Evolutionary conservation across 2,329 filamentous ascomycete genomes (phyloP).

Genomic region (Ramichloridium luteum): DNA sequence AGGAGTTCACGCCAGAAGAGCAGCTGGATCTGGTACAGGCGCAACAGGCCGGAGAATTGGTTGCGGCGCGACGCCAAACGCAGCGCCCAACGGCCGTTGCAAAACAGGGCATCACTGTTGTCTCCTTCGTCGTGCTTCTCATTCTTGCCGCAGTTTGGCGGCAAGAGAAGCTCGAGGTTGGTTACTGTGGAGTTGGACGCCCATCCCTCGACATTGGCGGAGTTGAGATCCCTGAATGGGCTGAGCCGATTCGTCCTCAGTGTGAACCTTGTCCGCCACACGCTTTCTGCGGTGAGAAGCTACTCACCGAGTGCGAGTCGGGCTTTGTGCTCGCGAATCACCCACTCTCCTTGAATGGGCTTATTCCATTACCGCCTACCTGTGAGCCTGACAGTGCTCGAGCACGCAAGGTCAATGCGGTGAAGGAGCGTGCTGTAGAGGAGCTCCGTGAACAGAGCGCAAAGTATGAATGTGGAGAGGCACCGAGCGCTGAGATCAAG

Average conservation of each 20-base stretch:
- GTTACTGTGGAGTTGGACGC: slow-evolving; percentile 75
- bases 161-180: slow-evolving; percentile 90
- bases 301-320: slow-evolving; percentile 66
- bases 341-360: slow-evolving; percentile 66
- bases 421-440: slow-evolving; percentile 79
- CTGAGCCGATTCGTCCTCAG: slow-evolving; percentile 57
- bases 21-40: slow-evolving; percentile 68
- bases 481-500: slow-evolving; percentile 52
- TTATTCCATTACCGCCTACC: slow-evolving; percentile 75
- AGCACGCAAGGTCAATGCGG: slow-evolving; percentile 69
- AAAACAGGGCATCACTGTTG: slow-evolving; percentile 54
- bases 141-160: slow-evolving; percentile 68
- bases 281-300: slow-evolving; percentile 72
- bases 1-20: slow-evolving; percentile 90
- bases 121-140: slow-evolving; percentile 47
- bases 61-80: slow-evolving; percentile 29
- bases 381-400: slow-evolving; percentile 95
- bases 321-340: slow-evolving; percentile 81
- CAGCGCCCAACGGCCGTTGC: slow-evolving; percentile 34
- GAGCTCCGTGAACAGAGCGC: slow-evolving; percentile 75
- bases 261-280: slow-evolving; percentile 87
- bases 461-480: slow-evolving; percentile 78
- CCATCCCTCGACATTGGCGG: slow-evolving; percentile 47
- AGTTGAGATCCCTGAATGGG: slow-evolving; percentile 60
- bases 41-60: slow-evolving; percentile 37